Evolutionary conservation across 495 filamentous ascomycete genomes (phyloP).

Genomic region (Echria macrotheca): DNA sequence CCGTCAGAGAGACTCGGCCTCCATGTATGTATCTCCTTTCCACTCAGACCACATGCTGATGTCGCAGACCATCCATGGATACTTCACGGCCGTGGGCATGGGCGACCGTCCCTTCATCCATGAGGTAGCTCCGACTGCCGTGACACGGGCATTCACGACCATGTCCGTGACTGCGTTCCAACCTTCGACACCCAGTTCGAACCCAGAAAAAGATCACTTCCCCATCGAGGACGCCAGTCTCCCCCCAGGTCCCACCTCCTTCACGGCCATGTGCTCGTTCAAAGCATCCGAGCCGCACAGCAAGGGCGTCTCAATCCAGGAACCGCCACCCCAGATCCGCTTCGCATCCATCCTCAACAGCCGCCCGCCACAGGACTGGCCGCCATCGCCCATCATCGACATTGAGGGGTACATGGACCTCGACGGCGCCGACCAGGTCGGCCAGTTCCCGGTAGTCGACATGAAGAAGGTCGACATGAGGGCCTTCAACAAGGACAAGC

Average conservation of each 20-base stretch:
- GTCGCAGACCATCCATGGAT: slow-evolving; percentile 59
- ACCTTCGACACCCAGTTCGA: slow-evolving; percentile 32
- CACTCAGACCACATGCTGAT: background rate
- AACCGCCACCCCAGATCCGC: slow-evolving; percentile 30
- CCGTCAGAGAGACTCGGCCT: slow-evolving; percentile 40
- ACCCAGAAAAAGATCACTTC: slow-evolving; percentile 26
- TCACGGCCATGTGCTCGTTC: slow-evolving; percentile 59
- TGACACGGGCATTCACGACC: slow-evolving; percentile 54
- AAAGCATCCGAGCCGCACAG: slow-evolving; percentile 38
- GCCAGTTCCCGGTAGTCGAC: slow-evolving; percentile 53
- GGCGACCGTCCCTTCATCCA: slow-evolving; percentile 56
- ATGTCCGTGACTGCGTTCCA: slow-evolving; percentile 54
- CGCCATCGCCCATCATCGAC: slow-evolving; percentile 38
- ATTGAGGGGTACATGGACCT: slow-evolving; percentile 23
- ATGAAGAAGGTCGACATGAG: slow-evolving; percentile 61
- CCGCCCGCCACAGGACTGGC: slow-evolving; percentile 32
- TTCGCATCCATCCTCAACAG: slow-evolving; percentile 32
- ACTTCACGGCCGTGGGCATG: slow-evolving; percentile 55
- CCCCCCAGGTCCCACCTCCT: slow-evolving; percentile 47
- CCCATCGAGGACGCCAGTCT: slow-evolving; percentile 30
- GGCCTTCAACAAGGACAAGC: slow-evolving; percentile 45
- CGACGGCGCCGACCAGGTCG: slow-evolving; percentile 25
- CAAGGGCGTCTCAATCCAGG: slow-evolving; percentile 29
- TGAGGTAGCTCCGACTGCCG: slow-evolving; percentile 46
- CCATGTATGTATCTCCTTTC: slow-evolving; percentile 46